A percentile compares a stretch with the other conserved stretches of the same genome.
phyloP scores from a whole-genome alignment of 257 asterid genomes.

The Nicotiana knightiana region DNA sequence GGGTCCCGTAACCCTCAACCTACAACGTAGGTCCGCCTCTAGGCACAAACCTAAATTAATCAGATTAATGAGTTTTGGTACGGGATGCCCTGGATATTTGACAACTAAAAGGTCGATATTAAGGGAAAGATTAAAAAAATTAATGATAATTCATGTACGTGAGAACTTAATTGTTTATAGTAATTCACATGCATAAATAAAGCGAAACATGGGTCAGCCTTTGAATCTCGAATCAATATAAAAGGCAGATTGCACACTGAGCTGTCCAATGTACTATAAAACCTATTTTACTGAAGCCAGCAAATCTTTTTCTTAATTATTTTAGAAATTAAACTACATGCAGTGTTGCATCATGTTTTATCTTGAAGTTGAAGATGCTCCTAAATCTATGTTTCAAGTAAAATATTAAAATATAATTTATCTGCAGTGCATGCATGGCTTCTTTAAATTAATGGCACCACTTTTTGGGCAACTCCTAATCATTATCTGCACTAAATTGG shows the following conservation, averaged over 20 bases:
- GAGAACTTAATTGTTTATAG: not conserved
- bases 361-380: not conserved
- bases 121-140: not conserved
- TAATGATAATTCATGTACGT: not conserved
- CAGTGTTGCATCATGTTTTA: not conserved
- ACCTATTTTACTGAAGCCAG: not conserved
- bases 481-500: constrained; percentile 5
- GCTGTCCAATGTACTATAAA: not conserved
- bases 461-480: not conserved
- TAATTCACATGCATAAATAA: not conserved
- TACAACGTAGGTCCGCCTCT: no score
- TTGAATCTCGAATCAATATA: not conserved
- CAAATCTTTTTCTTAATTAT: no score
- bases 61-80: not conserved
- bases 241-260: not conserved
- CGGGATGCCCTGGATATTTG: not conserved
- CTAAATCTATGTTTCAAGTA: not conserved
- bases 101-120: not conserved
- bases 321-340: not conserved
- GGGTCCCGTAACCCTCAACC: no score
- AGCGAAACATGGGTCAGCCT: not conserved
- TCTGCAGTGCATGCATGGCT: not conserved
- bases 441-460: not conserved
- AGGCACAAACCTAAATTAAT: not conserved
- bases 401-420: not conserved